Conservation (phyloP, 495 filamentous ascomycete genomes). For the Pseudotulostoma volvatum region DNA sequence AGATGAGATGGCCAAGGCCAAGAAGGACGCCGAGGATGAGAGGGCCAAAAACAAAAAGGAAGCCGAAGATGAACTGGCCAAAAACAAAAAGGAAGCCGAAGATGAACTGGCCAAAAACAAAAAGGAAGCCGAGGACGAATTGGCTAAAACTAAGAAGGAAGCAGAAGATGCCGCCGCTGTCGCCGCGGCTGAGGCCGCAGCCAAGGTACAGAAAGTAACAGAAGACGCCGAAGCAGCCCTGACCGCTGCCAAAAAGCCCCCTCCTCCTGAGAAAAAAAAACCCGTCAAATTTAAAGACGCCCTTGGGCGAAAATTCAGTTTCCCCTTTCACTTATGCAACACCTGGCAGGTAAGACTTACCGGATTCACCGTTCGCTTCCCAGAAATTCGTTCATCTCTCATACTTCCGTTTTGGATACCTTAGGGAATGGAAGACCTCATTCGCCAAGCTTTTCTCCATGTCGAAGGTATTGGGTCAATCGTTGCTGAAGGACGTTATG, state of each 20-base stretch:
- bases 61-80: conserved; percentile 28
- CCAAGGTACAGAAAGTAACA: conserved; percentile 8
- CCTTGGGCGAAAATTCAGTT: conserved; percentile 71
- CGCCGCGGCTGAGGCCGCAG: conserved; percentile 11
- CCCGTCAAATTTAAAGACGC: conserved; percentile 78
- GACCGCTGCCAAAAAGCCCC: conserved; percentile 12
- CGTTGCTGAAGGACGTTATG: conserved; percentile 73
- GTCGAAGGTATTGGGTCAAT: conserved; percentile 70
- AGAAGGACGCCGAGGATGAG: conserved; percentile 23
- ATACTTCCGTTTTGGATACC: conserved; percentile 5
- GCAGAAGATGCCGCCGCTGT: conserved; percentile 8
- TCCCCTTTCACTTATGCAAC: conserved; percentile 64
- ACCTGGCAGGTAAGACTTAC: conserved; percentile 54
- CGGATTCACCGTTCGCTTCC: background rate
- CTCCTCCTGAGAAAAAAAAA: conserved; percentile 35
- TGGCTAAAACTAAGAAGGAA: conserved; percentile 10
- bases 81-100: conserved; percentile 21
- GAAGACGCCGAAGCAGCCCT: conserved; percentile 20
- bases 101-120: conserved; percentile 17
- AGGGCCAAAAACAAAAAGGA: conserved; percentile 32
- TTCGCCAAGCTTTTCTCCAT: conserved; percentile 74
- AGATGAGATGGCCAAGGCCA: conserved; percentile 18
- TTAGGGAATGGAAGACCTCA: conserved; percentile 73
- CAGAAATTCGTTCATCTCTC: background rate
- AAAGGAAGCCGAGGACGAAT: conserved; percentile 10